These are phyloP conservation scores for Cetradonia linearis DNA, from an alignment of 495 filamentous ascomycete genomes.

Conservation along the genomic window DNA sequence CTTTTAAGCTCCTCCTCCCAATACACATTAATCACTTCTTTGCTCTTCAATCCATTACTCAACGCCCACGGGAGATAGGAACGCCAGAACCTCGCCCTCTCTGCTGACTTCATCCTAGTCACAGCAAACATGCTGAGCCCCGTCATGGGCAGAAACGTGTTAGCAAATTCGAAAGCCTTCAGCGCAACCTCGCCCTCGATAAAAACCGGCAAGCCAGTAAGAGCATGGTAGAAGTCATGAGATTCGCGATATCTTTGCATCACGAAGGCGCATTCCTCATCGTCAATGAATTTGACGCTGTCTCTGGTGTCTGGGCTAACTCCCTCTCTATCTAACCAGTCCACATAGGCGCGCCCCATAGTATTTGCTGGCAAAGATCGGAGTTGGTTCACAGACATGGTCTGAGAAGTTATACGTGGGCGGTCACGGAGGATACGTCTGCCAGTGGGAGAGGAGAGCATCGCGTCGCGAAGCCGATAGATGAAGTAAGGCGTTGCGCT, in stretches of 20 bases:
- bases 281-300: constrained; percentile 78
- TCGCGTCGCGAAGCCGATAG: constrained; percentile 77
- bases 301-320: constrained; percentile 84
- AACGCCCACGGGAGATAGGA: constrained; percentile 88
- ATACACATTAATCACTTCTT: constrained; percentile 91
- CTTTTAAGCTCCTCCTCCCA: constrained; percentile 94
- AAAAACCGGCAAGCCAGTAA: constrained; percentile 85
- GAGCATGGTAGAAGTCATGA: constrained; percentile 96
- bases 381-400: constrained; percentile 59
- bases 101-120: constrained; percentile 51
- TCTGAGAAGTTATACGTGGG: constrained; percentile 75
- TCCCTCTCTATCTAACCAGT: constrained; percentile 84
- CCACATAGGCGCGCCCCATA: constrained; percentile 74
- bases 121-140: constrained; percentile 66
- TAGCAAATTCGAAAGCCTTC: constrained; percentile 94
- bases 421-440: constrained; percentile 84
- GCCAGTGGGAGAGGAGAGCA: constrained; percentile 76
- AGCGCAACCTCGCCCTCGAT: constrained; percentile 89
- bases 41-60: constrained; percentile 60
- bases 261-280: constrained; percentile 91
- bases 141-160: constrained; percentile 91
- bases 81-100: constrained; percentile 59
- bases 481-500: constrained; percentile 95
- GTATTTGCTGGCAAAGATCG: constrained; percentile 61
- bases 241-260: constrained; percentile 98